Evolutionary conservation across 768 basidiomycete species (phyloP).

Genomic region (Symmetrospora coprosmae): DNA sequence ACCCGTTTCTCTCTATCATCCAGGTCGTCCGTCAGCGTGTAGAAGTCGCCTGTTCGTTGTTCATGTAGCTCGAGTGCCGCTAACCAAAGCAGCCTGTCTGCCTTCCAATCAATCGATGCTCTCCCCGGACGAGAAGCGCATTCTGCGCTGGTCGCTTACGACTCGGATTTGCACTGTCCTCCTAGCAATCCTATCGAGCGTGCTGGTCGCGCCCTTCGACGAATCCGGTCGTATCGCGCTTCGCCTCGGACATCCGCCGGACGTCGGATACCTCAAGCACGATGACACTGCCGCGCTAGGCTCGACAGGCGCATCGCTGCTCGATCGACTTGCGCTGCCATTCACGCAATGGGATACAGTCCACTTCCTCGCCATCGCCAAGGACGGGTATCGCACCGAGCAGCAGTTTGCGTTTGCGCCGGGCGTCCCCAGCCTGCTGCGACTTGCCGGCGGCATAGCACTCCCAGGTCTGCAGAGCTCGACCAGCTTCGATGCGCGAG

Average conservation of each 20-base stretch:
- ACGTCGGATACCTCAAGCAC: too few relatives aligned
- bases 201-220: conserved; percentile 14
- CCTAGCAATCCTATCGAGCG: neutral
- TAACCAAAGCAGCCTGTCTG: too few relatives aligned
- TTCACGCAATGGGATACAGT: conserved; percentile 73
- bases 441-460: conserved; percentile 30
- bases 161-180: neutral
- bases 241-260: too few relatives aligned
- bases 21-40: too few relatives aligned
- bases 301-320: too few relatives aligned
- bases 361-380: conserved; percentile 60
- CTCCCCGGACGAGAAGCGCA: neutral
- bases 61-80: too few relatives aligned
- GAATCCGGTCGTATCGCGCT: neutral
- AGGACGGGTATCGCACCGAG: conserved; percentile 51
- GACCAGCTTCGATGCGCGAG: neutral
- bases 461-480: neutral
- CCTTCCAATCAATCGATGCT: too few relatives aligned
- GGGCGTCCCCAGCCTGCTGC: conserved; percentile 49
- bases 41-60: too few relatives aligned
- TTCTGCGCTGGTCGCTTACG: neutral
- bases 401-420: conserved; percentile 81
- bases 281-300: too few relatives aligned
- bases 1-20: too few relatives aligned
- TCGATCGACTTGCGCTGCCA: conserved; percentile 1